A percentile compares a stretch with the other conserved stretches of the same genome.
Evolutionary conservation across 2,329 filamentous ascomycete genomes (phyloP).

Genomic region (Cercospora berteroae): DNA sequence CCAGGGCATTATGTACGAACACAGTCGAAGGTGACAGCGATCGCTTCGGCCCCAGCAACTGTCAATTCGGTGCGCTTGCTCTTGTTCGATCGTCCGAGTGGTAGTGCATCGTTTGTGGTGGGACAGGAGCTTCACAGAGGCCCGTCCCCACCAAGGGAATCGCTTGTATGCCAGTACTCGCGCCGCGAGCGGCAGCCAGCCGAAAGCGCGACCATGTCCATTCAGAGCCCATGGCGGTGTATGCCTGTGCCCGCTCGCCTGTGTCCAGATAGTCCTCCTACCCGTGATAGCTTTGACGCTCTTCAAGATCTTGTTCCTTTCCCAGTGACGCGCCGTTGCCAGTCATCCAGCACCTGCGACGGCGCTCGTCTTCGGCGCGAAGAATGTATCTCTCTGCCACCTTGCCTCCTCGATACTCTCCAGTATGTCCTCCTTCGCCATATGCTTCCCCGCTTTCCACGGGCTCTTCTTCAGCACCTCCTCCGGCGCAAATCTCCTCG

Average conservation of each 20-base stretch:
- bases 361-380: conserved; percentile 40
- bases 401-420: conserved; percentile 92
- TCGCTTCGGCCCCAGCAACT: too few species aligned
- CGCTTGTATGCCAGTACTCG: neutral
- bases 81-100: neutral
- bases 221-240: neutral
- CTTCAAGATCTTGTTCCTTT: neutral
- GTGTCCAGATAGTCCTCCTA: neutral
- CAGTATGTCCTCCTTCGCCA: conserved; percentile 83
- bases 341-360: conserved; percentile 5
- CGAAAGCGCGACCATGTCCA: neutral
- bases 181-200: neutral
- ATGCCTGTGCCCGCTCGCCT: neutral
- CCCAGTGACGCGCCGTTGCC: neutral
- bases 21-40: too few species aligned
- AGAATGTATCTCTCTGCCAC: conserved; percentile 74
- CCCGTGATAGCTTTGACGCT: neutral
- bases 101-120: neutral
- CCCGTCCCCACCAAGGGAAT: neutral
- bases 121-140: neutral
- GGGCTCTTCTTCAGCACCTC: conserved; percentile 63
- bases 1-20: too few species aligned
- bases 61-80: too few species aligned
- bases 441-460: conserved; percentile 71
- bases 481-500: conserved; percentile 71